A percentile compares a stretch with the other conserved stretches of the same genome.
These are phyloP conservation scores for Erythrophleum ivorense DNA, from an alignment of 331 rosid genomes.

Conservation along the genomic window DNA sequence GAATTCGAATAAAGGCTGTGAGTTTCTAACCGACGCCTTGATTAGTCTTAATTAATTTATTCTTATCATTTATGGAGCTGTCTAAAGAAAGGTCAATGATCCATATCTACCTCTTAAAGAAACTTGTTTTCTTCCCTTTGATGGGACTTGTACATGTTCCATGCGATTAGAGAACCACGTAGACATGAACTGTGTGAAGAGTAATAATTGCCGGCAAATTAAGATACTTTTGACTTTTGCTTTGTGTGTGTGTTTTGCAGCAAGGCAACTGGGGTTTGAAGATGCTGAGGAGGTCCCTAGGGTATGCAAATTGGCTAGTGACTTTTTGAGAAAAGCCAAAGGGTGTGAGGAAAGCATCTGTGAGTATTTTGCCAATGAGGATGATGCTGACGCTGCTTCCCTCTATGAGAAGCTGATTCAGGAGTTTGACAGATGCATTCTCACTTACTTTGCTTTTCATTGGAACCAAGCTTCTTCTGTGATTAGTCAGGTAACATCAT, in stretches of 20 bases:
- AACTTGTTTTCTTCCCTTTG: neutral
- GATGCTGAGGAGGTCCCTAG: conserved; percentile 61
- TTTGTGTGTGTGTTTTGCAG: conserved; percentile 37
- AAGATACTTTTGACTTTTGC: neutral
- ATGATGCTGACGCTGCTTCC: conserved; percentile 46
- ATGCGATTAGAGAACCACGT: neutral
- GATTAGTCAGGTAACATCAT: conserved; percentile 60
- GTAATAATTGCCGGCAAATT: neutral
- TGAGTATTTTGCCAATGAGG: conserved; percentile 52
- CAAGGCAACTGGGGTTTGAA: conserved; percentile 74
- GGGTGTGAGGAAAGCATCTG: conserved; percentile 59
- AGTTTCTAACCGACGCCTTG: neutral
- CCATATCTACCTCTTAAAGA: too few relatives aligned
- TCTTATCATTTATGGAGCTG: neutral
- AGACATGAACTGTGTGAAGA: neutral
- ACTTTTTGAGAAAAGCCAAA: conserved; percentile 60
- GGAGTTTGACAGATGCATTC: conserved; percentile 78
- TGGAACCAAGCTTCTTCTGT: conserved; percentile 71
- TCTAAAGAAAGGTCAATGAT: neutral
- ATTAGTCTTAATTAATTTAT: neutral
- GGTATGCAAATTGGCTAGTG: conserved; percentile 60
- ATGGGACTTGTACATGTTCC: neutral
- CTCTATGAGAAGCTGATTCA: conserved; percentile 52
- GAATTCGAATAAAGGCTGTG: neutral
- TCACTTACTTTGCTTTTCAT: conserved; percentile 76